These are phyloP conservation scores for Tuctoria greenei DNA, from an alignment of 176 grass and related monocot genomes.

Conservation along the genomic window DNA sequence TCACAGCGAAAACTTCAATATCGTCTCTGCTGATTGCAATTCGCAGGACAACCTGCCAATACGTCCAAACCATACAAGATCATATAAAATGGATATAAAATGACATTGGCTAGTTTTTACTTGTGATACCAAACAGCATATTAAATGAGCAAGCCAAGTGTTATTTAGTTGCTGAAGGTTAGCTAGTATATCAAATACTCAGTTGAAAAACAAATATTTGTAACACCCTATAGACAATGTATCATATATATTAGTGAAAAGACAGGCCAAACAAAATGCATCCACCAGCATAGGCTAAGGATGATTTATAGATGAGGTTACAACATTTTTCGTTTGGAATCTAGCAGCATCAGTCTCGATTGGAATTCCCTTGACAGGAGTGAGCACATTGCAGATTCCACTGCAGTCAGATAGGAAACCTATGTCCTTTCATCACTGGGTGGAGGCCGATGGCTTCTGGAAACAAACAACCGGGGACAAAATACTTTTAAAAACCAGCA, in stretches of 20 bases:
- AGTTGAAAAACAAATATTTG: neutral
- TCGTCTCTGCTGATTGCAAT: slow-evolving; percentile 90
- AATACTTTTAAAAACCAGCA: neutral
- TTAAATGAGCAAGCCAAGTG: neutral
- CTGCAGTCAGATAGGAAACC: neutral
- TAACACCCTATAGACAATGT: neutral
- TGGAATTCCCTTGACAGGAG: neutral
- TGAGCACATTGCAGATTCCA: neutral
- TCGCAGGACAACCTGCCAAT: slow-evolving; percentile 92
- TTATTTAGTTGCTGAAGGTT: neutral
- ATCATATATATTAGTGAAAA: neutral
- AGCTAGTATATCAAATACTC: neutral
- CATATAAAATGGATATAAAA: neutral
- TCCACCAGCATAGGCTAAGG: neutral
- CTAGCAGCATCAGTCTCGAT: neutral
- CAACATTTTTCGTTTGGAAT: neutral
- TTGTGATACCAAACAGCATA: neutral
- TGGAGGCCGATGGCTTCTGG: neutral
- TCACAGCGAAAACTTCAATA: slow-evolving; percentile 96
- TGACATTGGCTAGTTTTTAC: neutral
- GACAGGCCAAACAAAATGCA: neutral
- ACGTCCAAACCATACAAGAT: slow-evolving; percentile 75
- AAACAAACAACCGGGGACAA: neutral
- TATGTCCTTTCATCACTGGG: neutral
- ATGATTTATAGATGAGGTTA: slow-evolving; percentile 3